Evolutionary conservation across 1,284 basidiomycete species (phyloP).

Genomic region (Austroboletus niveus): DNA sequence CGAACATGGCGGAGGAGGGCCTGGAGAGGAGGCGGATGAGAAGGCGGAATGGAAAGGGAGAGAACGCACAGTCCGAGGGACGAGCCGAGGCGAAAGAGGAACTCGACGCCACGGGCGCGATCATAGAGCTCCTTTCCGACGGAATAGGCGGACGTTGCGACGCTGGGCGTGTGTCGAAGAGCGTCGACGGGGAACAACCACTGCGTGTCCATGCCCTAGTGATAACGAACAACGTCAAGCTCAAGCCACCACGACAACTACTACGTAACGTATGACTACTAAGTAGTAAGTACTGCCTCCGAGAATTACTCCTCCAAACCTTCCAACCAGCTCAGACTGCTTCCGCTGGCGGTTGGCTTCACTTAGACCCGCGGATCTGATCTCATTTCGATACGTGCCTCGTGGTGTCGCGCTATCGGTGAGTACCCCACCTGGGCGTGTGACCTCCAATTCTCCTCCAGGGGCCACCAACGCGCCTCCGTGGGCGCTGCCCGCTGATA

Average conservation of each 20-base stretch:
- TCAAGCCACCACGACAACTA: too few species aligned
- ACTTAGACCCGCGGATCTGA: slow-evolving; percentile 35
- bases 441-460: background rate
- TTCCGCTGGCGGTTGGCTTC: slow-evolving; percentile 16
- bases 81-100: slow-evolving; percentile 74
- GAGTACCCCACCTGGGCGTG: slow-evolving; percentile 2
- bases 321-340: slow-evolving; percentile 24
- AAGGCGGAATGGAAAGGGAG: slow-evolving; percentile 7
- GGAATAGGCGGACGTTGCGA: slow-evolving; percentile 47
- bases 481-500: background rate
- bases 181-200: slow-evolving; percentile 69
- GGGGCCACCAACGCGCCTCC: background rate
- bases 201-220: slow-evolving; percentile 41
- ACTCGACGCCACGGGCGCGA: slow-evolving; percentile 74
- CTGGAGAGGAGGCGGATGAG: slow-evolving; percentile 39
- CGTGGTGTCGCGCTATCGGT: slow-evolving; percentile 14
- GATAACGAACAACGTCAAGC: slow-evolving; percentile 4
- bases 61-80: slow-evolving; percentile 60
- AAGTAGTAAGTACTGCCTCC: background rate
- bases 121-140: slow-evolving; percentile 70
- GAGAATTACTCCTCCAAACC: slow-evolving; percentile 23
- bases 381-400: slow-evolving; percentile 25
- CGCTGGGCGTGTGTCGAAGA: slow-evolving; percentile 55
- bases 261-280: too few species aligned
- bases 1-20: slow-evolving; percentile 75